Conservation (phyloP, 331 rosid genomes). For the Arachis monticola region DNA sequence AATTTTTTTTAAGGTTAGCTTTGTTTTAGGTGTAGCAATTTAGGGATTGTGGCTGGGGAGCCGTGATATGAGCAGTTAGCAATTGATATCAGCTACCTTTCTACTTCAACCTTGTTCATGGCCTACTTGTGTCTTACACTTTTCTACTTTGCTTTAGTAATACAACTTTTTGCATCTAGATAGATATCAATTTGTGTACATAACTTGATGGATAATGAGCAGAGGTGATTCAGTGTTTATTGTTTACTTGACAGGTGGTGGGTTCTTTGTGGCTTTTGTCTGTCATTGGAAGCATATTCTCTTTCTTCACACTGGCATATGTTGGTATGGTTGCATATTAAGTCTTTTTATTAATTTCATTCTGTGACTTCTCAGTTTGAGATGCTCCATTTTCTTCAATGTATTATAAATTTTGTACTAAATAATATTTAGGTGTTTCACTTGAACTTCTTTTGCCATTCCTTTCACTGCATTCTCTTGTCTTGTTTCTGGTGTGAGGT, state of each 20-base stretch:
- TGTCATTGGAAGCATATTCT: too few relatives aligned
- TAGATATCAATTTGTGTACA: background rate
- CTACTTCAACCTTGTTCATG: too few relatives aligned
- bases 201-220: constrained; percentile 5
- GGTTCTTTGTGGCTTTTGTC: too few relatives aligned
- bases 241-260: background rate
- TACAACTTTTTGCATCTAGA: constrained; percentile 12
- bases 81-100: background rate
- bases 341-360: constrained; percentile 21
- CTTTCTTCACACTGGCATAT: constrained; percentile 68
- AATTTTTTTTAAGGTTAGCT: constrained; percentile 56
- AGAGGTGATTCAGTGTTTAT: constrained; percentile 30
- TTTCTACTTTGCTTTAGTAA: constrained; percentile 15
- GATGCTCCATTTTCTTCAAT: constrained; percentile 22
- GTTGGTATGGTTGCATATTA: constrained; percentile 57
- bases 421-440: constrained; percentile 18
- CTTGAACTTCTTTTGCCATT: background rate
- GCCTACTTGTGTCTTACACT: background rate
- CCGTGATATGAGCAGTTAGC: background rate
- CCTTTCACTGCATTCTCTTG: too few relatives aligned
- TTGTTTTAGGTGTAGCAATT: background rate
- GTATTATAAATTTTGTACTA: background rate
- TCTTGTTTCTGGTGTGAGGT: too few relatives aligned
- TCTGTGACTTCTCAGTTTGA: constrained; percentile 9
- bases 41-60: constrained; percentile 34